Evolutionary conservation across 495 filamentous ascomycete species (phyloP), one percentile per base, ranked within the genome.

Genomic region (Podospora australis): DNA sequence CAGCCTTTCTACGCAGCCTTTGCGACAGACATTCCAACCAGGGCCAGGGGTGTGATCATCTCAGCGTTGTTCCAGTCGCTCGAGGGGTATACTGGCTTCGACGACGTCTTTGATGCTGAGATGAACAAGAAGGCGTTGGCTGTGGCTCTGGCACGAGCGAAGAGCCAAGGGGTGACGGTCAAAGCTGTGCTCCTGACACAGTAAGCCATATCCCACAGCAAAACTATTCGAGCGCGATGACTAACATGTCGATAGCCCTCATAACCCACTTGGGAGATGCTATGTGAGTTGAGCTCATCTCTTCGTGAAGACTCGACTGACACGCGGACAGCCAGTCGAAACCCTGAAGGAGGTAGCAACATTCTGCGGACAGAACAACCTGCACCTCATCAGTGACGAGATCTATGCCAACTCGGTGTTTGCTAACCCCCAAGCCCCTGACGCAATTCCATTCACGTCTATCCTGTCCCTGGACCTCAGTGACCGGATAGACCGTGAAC

Each of bases 81-180:
- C 6, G 70, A 75, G 34, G 73, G 64, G 1, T 67, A 59, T 26
- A 36, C 72, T 19, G 55, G 59, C 10, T 13, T 59, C 1, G 66
- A 66, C 8, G 72, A 64, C 6, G 68, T 73, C 1, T 50, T 53
- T 5, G 65, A 65, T 20, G 73, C 76, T 1, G 34, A 13, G 1
- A 39, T 53, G 9, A 47, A 39, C 38, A 10, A 14, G 0, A 32
- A 38, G 23, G 46, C 56, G 2, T 36, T 55, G 30, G 72, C 75
- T 48, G 46, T 63, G 26, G 67, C 68, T 0, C 44, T 76, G 6
- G 6, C 63, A 3, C 25, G 53, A 0, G 65, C 57, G 0, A 23
- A 49, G 13, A 40, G 38, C 21, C 39, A 46, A 11, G 68, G 66
- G 0, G 53, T 55, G 25, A 50, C 49, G 16, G 70, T 74, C 23